A percentile compares a stretch with the other conserved stretches of the same genome.
Conservation (phyloP, 192 early-diverging fungal species). For the Coemansia sp. region DNA sequence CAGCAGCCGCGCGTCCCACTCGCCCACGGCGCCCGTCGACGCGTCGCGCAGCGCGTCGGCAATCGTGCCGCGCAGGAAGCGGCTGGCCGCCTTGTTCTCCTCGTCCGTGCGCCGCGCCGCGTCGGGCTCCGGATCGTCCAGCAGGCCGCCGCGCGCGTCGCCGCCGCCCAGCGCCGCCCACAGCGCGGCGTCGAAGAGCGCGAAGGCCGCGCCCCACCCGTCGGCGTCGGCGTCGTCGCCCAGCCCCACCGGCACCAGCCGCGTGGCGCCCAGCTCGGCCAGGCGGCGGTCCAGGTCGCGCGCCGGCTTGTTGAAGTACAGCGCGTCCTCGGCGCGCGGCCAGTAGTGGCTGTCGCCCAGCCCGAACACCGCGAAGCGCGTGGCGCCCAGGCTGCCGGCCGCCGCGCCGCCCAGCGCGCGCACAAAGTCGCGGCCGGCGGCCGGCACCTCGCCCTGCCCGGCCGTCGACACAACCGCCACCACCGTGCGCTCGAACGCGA, state of each 20-base stretch:
- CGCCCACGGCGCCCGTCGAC: constrained; percentile 77
- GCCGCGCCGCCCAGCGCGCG: constrained; percentile 55
- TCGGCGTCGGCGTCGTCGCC: constrained; percentile 95
- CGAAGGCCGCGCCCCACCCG: constrained; percentile 79
- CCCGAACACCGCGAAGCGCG: constrained; percentile 78
- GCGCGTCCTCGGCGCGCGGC: constrained; percentile 84
- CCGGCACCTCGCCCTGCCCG: constrained; percentile 95
- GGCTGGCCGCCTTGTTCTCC: constrained; percentile 87
- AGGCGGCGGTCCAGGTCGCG: constrained; percentile 82
- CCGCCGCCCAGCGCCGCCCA: constrained; percentile 80
- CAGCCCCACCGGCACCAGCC: constrained; percentile 58
- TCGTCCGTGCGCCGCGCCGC: constrained; percentile 74
- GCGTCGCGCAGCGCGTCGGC: constrained; percentile 75
- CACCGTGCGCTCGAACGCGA: constrained; percentile 72
- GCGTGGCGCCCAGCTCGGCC: constrained; percentile 67
- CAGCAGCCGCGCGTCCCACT: constrained; percentile 86
- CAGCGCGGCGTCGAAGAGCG: constrained; percentile 70
- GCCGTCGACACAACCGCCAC: constrained; percentile 80
- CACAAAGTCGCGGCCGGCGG: constrained; percentile 85
- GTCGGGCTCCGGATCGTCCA: constrained; percentile 49
- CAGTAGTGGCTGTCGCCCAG: constrained; percentile 96
- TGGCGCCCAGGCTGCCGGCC: constrained; percentile 59
- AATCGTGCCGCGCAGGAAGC: constrained; percentile 92
- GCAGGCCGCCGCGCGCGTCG: constrained; percentile 59
- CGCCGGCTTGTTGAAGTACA: constrained; percentile 89